These are phyloP conservation scores for Beauveria sp. DNA, from an alignment of 2,329 filamentous ascomycete species.

Conservation along the genomic window DNA sequence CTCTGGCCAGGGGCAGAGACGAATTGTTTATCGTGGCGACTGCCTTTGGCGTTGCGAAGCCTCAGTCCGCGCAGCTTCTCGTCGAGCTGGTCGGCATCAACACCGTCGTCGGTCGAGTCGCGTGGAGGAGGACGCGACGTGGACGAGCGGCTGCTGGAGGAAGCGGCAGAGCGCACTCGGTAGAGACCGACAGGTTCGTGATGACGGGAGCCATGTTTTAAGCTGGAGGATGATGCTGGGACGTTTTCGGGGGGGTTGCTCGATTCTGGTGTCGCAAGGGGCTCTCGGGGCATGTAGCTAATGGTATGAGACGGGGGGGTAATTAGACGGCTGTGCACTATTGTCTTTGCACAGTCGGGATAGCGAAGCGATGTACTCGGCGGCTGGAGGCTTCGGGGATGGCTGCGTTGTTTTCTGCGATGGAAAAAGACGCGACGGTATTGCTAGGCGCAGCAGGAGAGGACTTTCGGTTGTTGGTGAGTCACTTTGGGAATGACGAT, in stretches of 20 bases:
- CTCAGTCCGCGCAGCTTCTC: slow-evolving; percentile 48
- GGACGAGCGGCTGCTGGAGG: slow-evolving; percentile 30
- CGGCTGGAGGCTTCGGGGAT: not conserved
- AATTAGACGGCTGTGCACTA: slow-evolving; percentile 41
- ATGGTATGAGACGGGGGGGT: slow-evolving; percentile 26
- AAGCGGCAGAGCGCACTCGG: slow-evolving; percentile 24
- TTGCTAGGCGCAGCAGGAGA: not conserved
- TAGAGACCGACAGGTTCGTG: slow-evolving; percentile 33
- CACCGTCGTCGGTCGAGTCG: slow-evolving; percentile 19
- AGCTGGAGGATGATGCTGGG: slow-evolving; percentile 24
- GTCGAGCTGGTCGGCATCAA: slow-evolving; percentile 38
- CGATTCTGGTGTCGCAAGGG: slow-evolving; percentile 37
- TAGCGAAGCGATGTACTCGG: slow-evolving; percentile 7
- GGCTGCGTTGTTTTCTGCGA: not conserved
- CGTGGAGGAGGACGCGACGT: slow-evolving; percentile 23
- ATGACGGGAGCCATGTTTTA: slow-evolving; percentile 52
- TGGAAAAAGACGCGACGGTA: slow-evolving; percentile 5
- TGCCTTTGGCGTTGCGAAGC: slow-evolving; percentile 22
- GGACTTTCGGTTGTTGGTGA: not conserved
- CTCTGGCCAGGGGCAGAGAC: slow-evolving; percentile 39
- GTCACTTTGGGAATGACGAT: slow-evolving; percentile 10
- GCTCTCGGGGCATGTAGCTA: slow-evolving; percentile 60
- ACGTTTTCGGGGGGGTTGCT: slow-evolving; percentile 30
- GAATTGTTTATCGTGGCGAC: slow-evolving; percentile 15
- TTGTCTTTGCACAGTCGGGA: slow-evolving; percentile 43